Evolutionary conservation across 768 basidiomycete genomes (phyloP), one percentile per base, ranked within the genome.

Genomic region (Candolleomyces eurysporus): DNA sequence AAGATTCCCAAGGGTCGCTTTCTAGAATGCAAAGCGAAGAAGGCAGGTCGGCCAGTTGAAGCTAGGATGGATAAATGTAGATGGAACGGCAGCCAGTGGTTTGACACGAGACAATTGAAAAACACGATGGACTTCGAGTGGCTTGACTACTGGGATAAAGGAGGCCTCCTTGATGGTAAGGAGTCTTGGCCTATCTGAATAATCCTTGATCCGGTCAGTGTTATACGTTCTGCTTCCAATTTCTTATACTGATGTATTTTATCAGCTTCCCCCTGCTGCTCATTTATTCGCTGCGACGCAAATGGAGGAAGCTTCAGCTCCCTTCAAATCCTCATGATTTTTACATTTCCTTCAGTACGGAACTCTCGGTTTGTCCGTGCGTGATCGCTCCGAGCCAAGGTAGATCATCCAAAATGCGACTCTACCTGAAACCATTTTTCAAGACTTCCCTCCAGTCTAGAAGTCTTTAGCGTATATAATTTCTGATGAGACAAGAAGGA

Each of bases 111-210:
- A 10, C 72, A 80, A 39, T 72, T 77, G 42, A 70, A 70, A 22
- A 72, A 72, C 9, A 89, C 86, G 11, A 84, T 85, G 9, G 94
- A 96, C 71, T 95, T 95, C 65, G 94, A 96, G 74, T 79, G 95
- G 21, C 82, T 86, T 11, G 93, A 96, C 70, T 91, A 88, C 63
- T 93, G 91, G 91, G 93, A 92, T 67, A 90, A 92, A 64, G 94
- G 94, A 0, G 88, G 87, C 60, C 71, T 78, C 17, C 68, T n/a
- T n/a, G n/a, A n/a, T n/a, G n/a, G n/a, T n/a, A n/a, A n/a, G 62
- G 84, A 89, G 2, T 65, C 69, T 13, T 90, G 93, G 86, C 94
- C 93, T 0, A 79, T 95, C 4, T 86, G 86, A 62, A 75, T 94
- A 22, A 93, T 91, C 1, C 69, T 95, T 57, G 92, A 94, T 63